Percentiles rank a stretch among this genome's conserved stretches.
phyloP scores from a whole-genome alignment of 2,329 filamentous ascomycete genomes.

The Venturiaceae sp. region DNA sequence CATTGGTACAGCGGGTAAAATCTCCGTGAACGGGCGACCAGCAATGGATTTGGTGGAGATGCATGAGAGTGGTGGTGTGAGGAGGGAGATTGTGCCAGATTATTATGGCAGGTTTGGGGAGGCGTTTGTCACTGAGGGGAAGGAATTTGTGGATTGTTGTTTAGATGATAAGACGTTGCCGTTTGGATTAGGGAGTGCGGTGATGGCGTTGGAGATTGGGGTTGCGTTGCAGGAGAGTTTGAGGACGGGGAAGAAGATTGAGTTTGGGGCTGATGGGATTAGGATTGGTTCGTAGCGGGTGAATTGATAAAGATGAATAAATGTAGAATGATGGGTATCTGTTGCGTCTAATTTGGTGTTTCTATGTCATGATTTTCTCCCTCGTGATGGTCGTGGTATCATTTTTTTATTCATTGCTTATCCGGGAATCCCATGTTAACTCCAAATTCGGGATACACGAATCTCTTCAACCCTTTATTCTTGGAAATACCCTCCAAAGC shows the following conservation, averaged over 20 bases:
- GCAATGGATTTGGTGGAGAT: conserved; percentile 44
- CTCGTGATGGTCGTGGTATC: too few relatives aligned
- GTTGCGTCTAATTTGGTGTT: too few relatives aligned
- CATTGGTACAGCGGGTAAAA: conserved; percentile 56
- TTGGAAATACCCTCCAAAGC: conserved; percentile 35
- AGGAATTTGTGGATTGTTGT: conserved; percentile 51
- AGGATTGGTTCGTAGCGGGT: too few relatives aligned
- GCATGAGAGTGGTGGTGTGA: conserved; percentile 43
- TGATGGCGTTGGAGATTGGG: conserved; percentile 52
- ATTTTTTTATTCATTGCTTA: conserved; percentile 32
- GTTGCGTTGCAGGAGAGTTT: conserved; percentile 36
- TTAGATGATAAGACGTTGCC: conserved; percentile 47
- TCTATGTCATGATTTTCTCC: too few relatives aligned
- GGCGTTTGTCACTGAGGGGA: conserved; percentile 54
- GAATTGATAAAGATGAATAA: too few relatives aligned
- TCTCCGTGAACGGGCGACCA: conserved; percentile 52
- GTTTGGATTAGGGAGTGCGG: conserved; percentile 46
- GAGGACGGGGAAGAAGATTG: conserved; percentile 34
- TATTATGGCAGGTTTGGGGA: conserved; percentile 55
- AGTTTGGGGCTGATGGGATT: conserved; percentile 46
- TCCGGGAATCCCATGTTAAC: conserved; percentile 40
- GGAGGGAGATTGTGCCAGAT: conserved; percentile 49
- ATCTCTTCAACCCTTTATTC: conserved; percentile 35
- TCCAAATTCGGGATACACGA: conserved; percentile 39
- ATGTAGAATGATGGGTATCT: conserved; percentile 22